These are phyloP conservation scores for Kazachstania viticola DNA, from an alignment of 805 yeast species.

Conservation along the genomic window DNA sequence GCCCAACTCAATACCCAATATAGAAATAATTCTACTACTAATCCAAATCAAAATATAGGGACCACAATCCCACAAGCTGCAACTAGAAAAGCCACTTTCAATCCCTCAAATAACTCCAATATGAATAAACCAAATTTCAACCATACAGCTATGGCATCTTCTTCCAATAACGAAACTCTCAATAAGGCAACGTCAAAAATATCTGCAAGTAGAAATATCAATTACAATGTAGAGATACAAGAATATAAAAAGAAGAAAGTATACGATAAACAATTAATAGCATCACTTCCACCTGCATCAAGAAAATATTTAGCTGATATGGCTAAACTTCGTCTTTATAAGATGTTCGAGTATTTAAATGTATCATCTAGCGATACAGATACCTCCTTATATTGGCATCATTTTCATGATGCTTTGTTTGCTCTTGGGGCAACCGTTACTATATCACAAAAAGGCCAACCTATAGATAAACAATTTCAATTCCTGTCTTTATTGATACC, in stretches of 20 bases:
- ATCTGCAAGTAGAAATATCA: not conserved
- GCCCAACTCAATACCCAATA: not conserved
- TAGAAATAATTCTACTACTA: not conserved
- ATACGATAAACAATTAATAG: too few species aligned
- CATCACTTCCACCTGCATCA: too few species aligned
- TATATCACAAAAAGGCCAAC: not conserved
- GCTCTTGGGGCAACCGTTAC: constrained; percentile 1
- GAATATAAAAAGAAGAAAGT: too few species aligned
- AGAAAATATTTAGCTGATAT: constrained; percentile 36
- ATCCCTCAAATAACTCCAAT: not conserved
- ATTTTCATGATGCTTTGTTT: not conserved
- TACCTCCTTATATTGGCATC: constrained; percentile 1
- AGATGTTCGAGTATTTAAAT: constrained; percentile 35
- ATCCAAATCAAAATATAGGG: not conserved
- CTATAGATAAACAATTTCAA: not conserved
- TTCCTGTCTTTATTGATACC: not conserved
- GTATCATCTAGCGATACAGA: constrained; percentile 17
- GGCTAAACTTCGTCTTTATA: constrained; percentile 38
- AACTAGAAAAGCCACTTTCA: not conserved
- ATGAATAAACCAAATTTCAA: not conserved
- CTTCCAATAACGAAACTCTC: not conserved
- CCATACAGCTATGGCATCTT: too few species aligned
- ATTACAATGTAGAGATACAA: not conserved
- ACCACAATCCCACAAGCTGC: not conserved
- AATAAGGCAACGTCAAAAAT: not conserved